A percentile compares a stretch with the other conserved stretches of the same genome.
Evolutionary conservation across 371 early-diverging fungal genomes (phyloP).

Genomic region (Rhizopus arrhizus): DNA sequence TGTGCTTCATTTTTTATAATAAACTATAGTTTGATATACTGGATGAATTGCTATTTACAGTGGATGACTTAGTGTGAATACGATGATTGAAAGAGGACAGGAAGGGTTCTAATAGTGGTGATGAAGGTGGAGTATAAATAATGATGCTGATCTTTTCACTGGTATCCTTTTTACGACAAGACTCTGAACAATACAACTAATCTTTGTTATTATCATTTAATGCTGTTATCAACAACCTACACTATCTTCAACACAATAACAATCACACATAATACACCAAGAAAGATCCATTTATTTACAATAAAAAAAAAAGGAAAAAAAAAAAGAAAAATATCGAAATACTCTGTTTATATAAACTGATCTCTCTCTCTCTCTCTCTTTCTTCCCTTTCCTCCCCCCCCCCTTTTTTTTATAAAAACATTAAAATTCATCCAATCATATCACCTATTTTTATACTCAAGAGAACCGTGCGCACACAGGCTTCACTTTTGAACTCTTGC

Average conservation of each 20-base stretch:
- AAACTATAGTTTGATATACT: constrained; percentile 16
- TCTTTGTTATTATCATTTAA: not conserved
- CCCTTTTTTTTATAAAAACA: too few relatives aligned
- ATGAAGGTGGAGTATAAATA: constrained; percentile 22
- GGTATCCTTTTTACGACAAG: constrained; percentile 28
- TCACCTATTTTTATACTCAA: too few relatives aligned
- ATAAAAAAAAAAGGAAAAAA: not conserved
- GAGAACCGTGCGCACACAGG: too few relatives aligned
- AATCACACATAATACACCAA: constrained; percentile 44
- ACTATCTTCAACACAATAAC: constrained; percentile 32
- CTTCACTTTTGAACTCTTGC: too few relatives aligned
- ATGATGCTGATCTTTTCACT: not conserved
- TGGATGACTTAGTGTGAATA: constrained; percentile 16
- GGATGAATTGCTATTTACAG: constrained; percentile 7
- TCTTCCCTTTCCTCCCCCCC: too few relatives aligned
- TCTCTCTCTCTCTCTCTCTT: too few relatives aligned
- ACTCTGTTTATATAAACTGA: too few relatives aligned
- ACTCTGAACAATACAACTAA: constrained; percentile 34
- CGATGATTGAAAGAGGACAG: constrained; percentile 25
- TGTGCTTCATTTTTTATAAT: not conserved
- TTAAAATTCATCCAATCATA: too few relatives aligned
- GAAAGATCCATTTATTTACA: constrained; percentile 36
- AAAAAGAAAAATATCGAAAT: too few relatives aligned
- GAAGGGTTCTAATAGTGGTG: constrained; percentile 33
- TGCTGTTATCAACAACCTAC: constrained; percentile 16